Evolutionary conservation across 176 grass and related monocot genomes (phyloP).

Genomic region (Echinochloa phyllopogon): DNA sequence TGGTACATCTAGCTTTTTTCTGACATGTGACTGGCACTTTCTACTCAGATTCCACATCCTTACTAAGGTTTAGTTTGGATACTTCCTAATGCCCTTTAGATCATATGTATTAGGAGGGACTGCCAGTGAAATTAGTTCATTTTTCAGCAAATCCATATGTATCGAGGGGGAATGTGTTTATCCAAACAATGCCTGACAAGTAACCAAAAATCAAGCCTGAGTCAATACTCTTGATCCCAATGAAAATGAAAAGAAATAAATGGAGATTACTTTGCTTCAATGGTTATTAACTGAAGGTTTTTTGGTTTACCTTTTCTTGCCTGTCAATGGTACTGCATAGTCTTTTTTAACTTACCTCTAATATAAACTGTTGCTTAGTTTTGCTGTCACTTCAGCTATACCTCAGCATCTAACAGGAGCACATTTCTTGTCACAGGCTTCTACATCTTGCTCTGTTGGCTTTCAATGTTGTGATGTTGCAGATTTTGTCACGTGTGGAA

Average conservation of each 20-base stretch:
- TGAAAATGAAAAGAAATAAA: conserved; percentile 18
- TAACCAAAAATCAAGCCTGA: conserved; percentile 12
- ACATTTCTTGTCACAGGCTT: conserved; percentile 63
- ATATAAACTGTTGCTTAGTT: conserved; percentile 3
- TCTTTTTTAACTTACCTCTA: neutral
- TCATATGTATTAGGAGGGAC: neutral
- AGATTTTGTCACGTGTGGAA: conserved; percentile 56
- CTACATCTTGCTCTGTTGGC: conserved; percentile 70
- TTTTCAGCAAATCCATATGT: neutral
- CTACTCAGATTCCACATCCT: conserved; percentile 7
- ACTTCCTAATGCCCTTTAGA: neutral
- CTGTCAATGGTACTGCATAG: neutral
- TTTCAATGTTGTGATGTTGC: conserved; percentile 59
- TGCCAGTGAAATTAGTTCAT: neutral
- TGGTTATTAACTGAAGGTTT: neutral
- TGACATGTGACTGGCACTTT: conserved; percentile 6
- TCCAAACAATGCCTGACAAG: neutral
- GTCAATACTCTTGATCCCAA: neutral
- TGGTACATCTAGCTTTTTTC: neutral
- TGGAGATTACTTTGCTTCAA: neutral
- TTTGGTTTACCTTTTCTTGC: neutral
- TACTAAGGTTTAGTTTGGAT: neutral
- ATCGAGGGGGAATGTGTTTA: neutral
- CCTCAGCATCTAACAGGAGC: conserved; percentile 34
- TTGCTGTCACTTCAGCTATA: neutral